Evolutionary conservation across 345 rosid genomes (phyloP), one percentile per base, ranked within the genome.

Genomic region (Aquilaria malaccensis): DNA sequence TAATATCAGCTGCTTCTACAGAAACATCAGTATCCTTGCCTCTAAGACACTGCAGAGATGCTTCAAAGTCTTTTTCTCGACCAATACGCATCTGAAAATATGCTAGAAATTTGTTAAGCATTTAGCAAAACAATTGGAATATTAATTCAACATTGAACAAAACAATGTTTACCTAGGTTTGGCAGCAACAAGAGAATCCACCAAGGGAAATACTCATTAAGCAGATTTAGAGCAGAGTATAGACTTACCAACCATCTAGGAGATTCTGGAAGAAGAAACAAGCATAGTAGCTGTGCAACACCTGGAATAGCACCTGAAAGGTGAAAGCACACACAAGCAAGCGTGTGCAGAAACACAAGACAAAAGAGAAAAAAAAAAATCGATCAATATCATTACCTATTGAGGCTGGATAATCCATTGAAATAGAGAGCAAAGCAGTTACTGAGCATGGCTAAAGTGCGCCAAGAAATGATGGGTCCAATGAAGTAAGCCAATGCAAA

Each of bases 191-290:
- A 22, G 29, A 22, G n/a, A 37, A 10, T 37, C 3, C 14, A 22
- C 5, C 52, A 6, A 7, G 30, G 15, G 3, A 58, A 48, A 13
- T 13, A 31, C 22, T 22, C 22, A 22, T 22, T 22, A 22, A 22
- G 22, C 22, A 22, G 22, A 22, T 22, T 22, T 22, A 22, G 22
- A 22, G 22, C 22, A 22, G 1, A 46, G n/a, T 46, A 45, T n/a
- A 37, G 49, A 64, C 79, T 72, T 45, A 81, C 83, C 79, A 81
- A 68, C 83, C 83, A 81, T 65, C 86, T 74, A 37, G 86, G 86
- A 33, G 86, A 81, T 66, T 81, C 86, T 0, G 86, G 81, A 55
- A 79, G 61, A 67, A 79, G 76, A 53, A 65, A 70, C 30, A 79
- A 33, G 56, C 76, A 71, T 9, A 65, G 3, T 11, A 70, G 13